Evolutionary conservation across 2,329 filamentous ascomycete genomes (phyloP).

Genomic region (Colletotrichum tamarilloi): DNA sequence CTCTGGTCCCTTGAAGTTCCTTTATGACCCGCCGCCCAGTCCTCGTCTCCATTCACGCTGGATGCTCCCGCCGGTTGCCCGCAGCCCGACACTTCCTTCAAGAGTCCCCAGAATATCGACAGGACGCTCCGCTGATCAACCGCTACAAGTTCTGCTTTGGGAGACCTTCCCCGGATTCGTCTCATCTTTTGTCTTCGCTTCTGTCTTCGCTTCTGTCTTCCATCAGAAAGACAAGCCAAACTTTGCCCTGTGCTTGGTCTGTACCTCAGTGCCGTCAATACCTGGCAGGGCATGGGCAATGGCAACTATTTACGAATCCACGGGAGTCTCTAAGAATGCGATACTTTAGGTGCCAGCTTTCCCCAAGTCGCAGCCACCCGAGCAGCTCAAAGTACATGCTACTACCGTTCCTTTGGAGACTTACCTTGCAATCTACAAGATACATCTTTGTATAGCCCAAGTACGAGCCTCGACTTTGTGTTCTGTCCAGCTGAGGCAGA

Average conservation of each 20-base stretch:
- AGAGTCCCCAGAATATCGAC: constrained; percentile 1
- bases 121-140: constrained; percentile 31
- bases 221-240: neutral
- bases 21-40: neutral
- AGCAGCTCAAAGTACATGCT: neutral
- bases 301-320: no score
- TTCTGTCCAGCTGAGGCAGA: neutral
- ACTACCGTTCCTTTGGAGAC: neutral
- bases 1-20: constrained; percentile 20
- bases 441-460: neutral
- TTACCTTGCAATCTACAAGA: constrained; percentile 5
- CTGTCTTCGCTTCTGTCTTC: neutral
- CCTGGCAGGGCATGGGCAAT: neutral
- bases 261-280: neutral
- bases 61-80: neutral
- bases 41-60: neutral
- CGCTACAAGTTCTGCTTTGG: constrained; percentile 5
- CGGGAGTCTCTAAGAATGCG: neutral
- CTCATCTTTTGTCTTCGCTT: neutral
- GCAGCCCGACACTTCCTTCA: neutral
- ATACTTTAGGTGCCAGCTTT: neutral
- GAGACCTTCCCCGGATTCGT: constrained; percentile 27
- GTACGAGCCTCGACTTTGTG: neutral
- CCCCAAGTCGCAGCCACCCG: neutral
- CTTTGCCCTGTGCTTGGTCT: neutral